Base-by-base conservation (phyloP, 495 filamentous ascomycete genomes). In the Talaromyces nanjingensis region DNA sequence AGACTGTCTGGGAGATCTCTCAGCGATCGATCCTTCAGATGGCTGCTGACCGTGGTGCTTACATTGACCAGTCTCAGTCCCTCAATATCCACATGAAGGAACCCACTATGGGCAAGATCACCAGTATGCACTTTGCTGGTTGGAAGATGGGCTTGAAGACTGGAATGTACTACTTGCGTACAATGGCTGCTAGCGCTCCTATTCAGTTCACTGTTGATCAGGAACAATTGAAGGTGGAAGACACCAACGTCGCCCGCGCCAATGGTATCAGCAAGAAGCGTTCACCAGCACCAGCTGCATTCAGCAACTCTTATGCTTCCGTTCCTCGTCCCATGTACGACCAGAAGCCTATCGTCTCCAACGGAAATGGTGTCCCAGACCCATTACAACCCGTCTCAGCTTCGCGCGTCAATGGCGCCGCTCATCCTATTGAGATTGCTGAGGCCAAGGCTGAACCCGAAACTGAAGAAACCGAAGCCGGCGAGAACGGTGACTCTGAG, bases 181-280 rank as follows among this genome's bases (percentile, higher is more conserved):
- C 94, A 47, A 96, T 96, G 87, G 94, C 94, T 62, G 94, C 94
- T 20, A 91, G 91, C 4, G 91, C 92, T 47, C 94, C 94, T 61
- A 98, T 98, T 69, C 94, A 98, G 78, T 98, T 98, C 81, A 98
- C 94, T 6, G 94, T 98, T 69, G 94, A 98, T 78, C 94, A 98
- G 80, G 92, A 96, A 76, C 87, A 90, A 55, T 90, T 98, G 65
- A 89, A 90, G 78, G 91, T 97, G 18, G 84, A 83, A 55, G 96
- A 98, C 74, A 92, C 89, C 63, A 90, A 88, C 65, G 83, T 96
- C 34, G 87, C 90, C 62, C 86, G 85, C 61, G 72, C 80, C 29
- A 79, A 78, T 34, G 71, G 77, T n/a, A 68, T 75, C 1, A 72
- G 79, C 60, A 92, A 90, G 83, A 93, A 91, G 82, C 81, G 90